Percentiles rank a stretch among this genome's conserved stretches.
Evolutionary conservation across 495 filamentous ascomycete genomes (phyloP).

Genomic region (Neurospora cerealis): DNA sequence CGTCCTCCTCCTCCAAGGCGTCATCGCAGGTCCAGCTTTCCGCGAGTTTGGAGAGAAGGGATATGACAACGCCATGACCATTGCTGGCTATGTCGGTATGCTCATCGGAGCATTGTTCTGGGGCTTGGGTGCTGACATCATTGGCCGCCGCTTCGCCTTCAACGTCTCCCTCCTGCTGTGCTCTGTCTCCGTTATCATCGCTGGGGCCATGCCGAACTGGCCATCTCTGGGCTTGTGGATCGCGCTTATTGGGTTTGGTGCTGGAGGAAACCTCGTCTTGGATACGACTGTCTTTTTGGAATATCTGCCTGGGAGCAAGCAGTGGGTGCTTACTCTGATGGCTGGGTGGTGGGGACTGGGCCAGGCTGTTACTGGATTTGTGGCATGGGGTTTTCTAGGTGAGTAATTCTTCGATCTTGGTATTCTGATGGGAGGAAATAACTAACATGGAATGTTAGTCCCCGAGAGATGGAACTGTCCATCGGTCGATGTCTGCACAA

Average conservation of each 20-base stretch:
- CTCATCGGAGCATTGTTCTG: slow-evolving; percentile 67
- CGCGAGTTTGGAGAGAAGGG: slow-evolving; percentile 46
- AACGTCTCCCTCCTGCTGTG: slow-evolving; percentile 61
- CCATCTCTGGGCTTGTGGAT: slow-evolving; percentile 54
- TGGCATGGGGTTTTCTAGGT: slow-evolving; percentile 70
- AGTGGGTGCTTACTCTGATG: slow-evolving; percentile 66
- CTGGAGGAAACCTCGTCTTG: slow-evolving; percentile 61
- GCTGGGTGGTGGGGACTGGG: slow-evolving; percentile 75
- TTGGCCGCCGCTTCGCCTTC: slow-evolving; percentile 66
- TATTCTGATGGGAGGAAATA: not conserved
- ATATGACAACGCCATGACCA: slow-evolving; percentile 46
- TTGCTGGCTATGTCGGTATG: slow-evolving; percentile 60
- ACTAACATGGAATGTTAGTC: slow-evolving; percentile 14
- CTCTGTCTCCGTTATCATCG: slow-evolving; percentile 53
- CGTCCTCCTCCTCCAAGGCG: slow-evolving; percentile 56
- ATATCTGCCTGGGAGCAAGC: slow-evolving; percentile 64
- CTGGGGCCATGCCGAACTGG: slow-evolving; percentile 63
- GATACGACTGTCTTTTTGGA: slow-evolving; percentile 72
- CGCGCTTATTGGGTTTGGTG: slow-evolving; percentile 60
- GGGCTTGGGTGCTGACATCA: slow-evolving; percentile 66
- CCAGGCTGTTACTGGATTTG: slow-evolving; percentile 55
- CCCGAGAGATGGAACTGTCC: slow-evolving; percentile 45
- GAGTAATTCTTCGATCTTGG: slow-evolving; percentile 17
- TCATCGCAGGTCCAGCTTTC: slow-evolving; percentile 47
- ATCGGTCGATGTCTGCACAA: slow-evolving; percentile 45